A percentile compares a stretch with the other conserved stretches of the same genome.
phyloP scores from a whole-genome alignment of 192 early-diverging fungal species.

The Backusella psychrophila region DNA sequence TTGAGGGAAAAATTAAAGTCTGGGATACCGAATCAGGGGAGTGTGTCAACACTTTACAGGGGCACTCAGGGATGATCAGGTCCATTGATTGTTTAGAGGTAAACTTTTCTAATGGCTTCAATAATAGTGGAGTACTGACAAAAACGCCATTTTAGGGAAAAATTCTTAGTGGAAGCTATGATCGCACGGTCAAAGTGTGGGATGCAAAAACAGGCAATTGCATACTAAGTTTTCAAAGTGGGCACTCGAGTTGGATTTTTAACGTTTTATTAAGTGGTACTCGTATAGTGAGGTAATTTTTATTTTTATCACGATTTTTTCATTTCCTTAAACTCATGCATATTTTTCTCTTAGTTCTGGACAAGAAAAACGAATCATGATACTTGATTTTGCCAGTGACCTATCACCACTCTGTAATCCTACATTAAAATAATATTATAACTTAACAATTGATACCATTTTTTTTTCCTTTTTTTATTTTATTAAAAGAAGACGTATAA shows the following conservation, averaged over 20 bases:
- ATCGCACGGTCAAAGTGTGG: slow-evolving; percentile 94
- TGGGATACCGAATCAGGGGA: slow-evolving; percentile 52
- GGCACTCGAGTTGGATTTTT: slow-evolving; percentile 94
- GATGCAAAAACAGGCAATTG: slow-evolving; percentile 78
- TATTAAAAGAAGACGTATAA: background rate
- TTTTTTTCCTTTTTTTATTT: background rate
- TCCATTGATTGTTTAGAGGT: slow-evolving; percentile 79
- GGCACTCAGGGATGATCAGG: slow-evolving; percentile 74
- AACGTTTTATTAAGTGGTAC: slow-evolving; percentile 88
- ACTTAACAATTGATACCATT: background rate
- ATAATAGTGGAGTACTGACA: background rate
- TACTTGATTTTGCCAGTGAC: slow-evolving; percentile 38
- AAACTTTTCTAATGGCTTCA: slow-evolving; percentile 24
- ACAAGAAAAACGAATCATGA: slow-evolving; percentile 40
- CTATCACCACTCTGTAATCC: slow-evolving; percentile 5
- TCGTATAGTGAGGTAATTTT: slow-evolving; percentile 41
- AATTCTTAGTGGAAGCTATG: slow-evolving; percentile 89
- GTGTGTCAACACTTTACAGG: slow-evolving; percentile 57
- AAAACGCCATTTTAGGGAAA: slow-evolving; percentile 29
- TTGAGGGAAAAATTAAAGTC: slow-evolving; percentile 75
- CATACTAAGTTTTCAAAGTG: slow-evolving; percentile 54
- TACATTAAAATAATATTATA: background rate
- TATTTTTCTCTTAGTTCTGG: slow-evolving; percentile 21
- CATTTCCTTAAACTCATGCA: background rate
- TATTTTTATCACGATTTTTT: background rate